Evolutionary conservation across 75 land plant species (phyloP), one percentile per base, ranked within the genome.

Genomic region (Larix kaempferi): DNA sequence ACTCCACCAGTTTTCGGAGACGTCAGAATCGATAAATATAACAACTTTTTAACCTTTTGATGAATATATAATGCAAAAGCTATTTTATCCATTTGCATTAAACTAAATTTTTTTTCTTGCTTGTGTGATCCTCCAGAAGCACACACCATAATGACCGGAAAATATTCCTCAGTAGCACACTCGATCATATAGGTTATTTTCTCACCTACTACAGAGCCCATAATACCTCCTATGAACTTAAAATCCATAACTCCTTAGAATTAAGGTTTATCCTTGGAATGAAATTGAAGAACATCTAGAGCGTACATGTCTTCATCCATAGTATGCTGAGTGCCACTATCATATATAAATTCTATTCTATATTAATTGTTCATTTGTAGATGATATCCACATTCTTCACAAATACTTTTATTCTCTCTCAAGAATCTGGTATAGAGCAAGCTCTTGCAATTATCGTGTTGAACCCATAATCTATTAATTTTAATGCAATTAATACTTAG

Each of bases 81-180:
- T 52, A 84, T 77, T 60, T 84, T 84, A 44, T 74, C 80, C 79
- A 80, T 84, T 49, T 84, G 79, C 83, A 80, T 84, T 26, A 59
- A 60, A 0, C 84, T 79, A 23, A 78, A 75, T 56, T 56, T 79
- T 64, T 78, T 73, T 78, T 83, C 81, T 67, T 83, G 81, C 84
- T 79, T 83, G 60, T 44, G 72, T 10, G 85, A 78, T 14, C 82
- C 82, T 39, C 82, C 57, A 33, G 74, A 79, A 58, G 82, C 56
- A 57, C 74, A 79, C 22, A 79, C 82, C 39, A 80, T 69, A 39
- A 81, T 65, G 56, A 84, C 39, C 19, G 77, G 74, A 19, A 78
- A 37, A 61, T 17, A 71, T 54, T 49, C 22, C 57, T 10, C 49
- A n/a, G 35, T 69, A 71, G 21, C 27, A 35, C 72, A 37, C 26